phyloP scores from a whole-genome alignment of 257 asterid genomes.

The Fraxinus excelsior region DNA sequence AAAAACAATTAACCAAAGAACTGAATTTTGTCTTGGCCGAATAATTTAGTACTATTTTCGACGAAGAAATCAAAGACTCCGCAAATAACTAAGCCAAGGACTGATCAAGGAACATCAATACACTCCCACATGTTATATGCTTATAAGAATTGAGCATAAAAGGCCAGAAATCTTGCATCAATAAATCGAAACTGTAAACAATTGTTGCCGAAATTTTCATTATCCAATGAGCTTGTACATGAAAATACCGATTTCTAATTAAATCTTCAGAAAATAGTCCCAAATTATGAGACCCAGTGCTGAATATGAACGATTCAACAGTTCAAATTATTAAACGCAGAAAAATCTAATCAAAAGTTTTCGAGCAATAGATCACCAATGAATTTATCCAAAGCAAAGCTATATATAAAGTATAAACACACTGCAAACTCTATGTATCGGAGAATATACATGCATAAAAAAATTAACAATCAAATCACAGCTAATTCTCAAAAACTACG shows the following conservation, averaged over 20 bases:
- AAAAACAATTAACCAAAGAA: constrained; percentile 15
- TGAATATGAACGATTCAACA: constrained; percentile 8
- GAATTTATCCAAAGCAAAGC: constrained; percentile 19
- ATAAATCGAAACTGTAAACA: constrained; percentile 18
- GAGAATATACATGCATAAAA: neutral
- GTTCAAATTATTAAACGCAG: neutral
- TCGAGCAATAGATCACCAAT: constrained; percentile 31
- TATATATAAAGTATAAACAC: constrained; percentile 22
- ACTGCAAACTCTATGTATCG: neutral
- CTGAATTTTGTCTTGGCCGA: constrained; percentile 13
- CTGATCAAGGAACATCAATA: neutral
- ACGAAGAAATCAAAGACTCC: constrained; percentile 15
- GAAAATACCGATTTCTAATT: constrained; percentile 19
- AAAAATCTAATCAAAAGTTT: neutral
- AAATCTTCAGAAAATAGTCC: constrained; percentile 12
- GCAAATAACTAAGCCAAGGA: constrained; percentile 20
- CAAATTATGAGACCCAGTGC: constrained; percentile 6
- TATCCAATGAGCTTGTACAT: constrained; percentile 9
- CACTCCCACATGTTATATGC: neutral
- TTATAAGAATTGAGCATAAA: constrained; percentile 28
- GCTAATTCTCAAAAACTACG: constrained; percentile 18
- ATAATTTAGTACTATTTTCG: constrained; percentile 19
- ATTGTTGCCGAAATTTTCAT: neutral
- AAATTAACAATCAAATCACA: constrained; percentile 18
- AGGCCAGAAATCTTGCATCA: constrained; percentile 32